Evolutionary conservation across 1,284 basidiomycete species (phyloP), one percentile per base, ranked within the genome.

Genomic region (Dichomitus squalens): DNA sequence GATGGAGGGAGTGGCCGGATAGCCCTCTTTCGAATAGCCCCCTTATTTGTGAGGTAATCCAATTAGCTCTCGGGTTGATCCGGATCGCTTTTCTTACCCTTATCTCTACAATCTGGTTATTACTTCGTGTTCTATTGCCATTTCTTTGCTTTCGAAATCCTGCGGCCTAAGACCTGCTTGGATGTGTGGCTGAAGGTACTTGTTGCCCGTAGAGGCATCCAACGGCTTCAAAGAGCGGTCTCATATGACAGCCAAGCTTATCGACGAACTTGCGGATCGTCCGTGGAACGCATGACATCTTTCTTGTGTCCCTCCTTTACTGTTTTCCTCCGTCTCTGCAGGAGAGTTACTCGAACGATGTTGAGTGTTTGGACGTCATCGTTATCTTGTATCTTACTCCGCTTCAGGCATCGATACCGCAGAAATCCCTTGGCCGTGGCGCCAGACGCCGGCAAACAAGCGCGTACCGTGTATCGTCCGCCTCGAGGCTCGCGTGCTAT

Each of bases 11-110:
- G 53, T 31, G 48, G 51, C 44, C 55, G 50, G 61, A 63, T 60
- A 59, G 55, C 53, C 55, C 58, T 46, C 49, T 46, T 41, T 27
- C 41, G 46, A 47, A 48, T 43, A 43, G 35, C 52, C 38, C 39
- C 21, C 46, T 56, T 62, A 61, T 61, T 61, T 56, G 60, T 58
- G 52, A 58, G 53, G 53, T 55, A 61, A 58, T 53, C 53, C 35
- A 44, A 49, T 57, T 63, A 39, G 41, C 40, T 41, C 39, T 47
- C 55, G 55, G 43, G 12, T 25, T 25, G 27, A 33, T 27, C 54
- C 61, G 61, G 53, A 44, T 49, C 36, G 27, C 12, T 29, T 39
- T 21, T 35, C 31, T 23, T 34, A 21, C 43, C 54, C 54, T 53
- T 54, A 40, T 53, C 35, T 51, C 27, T n/a, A 18, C 27, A 31